Conservation (phyloP, 2,329 filamentous ascomycete genomes). For the Parastagonospora avenae region DNA sequence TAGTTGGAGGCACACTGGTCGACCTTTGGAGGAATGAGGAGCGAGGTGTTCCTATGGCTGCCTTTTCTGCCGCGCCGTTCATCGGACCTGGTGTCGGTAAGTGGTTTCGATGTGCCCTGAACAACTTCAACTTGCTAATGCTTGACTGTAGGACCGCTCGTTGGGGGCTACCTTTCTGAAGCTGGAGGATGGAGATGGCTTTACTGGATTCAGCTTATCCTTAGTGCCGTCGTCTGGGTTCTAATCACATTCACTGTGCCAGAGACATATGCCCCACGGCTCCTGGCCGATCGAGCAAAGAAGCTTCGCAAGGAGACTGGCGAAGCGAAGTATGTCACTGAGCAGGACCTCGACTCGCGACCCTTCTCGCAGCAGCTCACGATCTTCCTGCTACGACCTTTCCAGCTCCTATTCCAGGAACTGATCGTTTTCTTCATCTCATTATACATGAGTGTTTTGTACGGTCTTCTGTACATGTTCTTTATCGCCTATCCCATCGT, state of each 20-base stretch:
- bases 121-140: no score
- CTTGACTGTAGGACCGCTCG: conserved; percentile 51
- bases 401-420: conserved; percentile 83
- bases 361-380: conserved; percentile 70
- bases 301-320: conserved; percentile 74
- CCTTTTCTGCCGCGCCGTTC: conserved; percentile 82
- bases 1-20: conserved; percentile 80
- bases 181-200: conserved; percentile 79
- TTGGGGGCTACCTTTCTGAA: conserved; percentile 75
- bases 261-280: conserved; percentile 83
- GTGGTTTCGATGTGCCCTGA: no score
- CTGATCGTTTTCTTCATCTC: conserved; percentile 84
- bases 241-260: conserved; percentile 87
- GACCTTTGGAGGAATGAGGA: conserved; percentile 87
- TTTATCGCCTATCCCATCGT: conserved; percentile 67
- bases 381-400: conserved; percentile 79
- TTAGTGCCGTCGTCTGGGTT: conserved; percentile 71
- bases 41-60: conserved; percentile 84
- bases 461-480: conserved; percentile 73
- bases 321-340: conserved; percentile 72
- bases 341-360: conserved; percentile 77
- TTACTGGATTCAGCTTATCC: conserved; percentile 85
- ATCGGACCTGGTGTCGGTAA: conserved; percentile 70
- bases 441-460: conserved; percentile 84
- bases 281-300: conserved; percentile 72